Percentiles rank a stretch among this genome's conserved stretches.
Conservation (phyloP, 768 basidiomycete species). For the Termitomyces sp. region DNA sequence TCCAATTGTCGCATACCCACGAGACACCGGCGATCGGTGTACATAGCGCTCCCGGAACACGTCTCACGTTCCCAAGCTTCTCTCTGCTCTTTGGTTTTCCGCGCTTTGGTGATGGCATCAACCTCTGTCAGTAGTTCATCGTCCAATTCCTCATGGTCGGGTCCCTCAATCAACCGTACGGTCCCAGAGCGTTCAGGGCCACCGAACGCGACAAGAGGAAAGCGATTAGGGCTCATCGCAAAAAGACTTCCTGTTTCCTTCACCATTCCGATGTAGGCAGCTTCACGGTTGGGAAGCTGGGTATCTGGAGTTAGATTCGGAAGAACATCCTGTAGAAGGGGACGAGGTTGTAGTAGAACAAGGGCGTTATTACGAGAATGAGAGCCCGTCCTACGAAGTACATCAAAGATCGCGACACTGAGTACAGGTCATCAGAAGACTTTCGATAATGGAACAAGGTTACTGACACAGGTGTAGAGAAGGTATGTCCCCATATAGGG, state of each 20-base stretch:
- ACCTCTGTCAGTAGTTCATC: conserved; percentile 34
- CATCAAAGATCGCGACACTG: conserved; percentile 83
- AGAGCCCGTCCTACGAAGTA: conserved; percentile 38
- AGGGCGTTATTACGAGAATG: conserved; percentile 44
- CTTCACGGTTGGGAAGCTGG: conserved; percentile 42
- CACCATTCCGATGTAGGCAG: conserved; percentile 80
- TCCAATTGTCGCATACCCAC: conserved; percentile 57
- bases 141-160: conserved; percentile 7
- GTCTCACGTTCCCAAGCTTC: conserved; percentile 10
- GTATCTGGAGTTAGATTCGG: conserved; percentile 43
- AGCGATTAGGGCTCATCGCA: conserved; percentile 79
- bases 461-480: conserved; percentile 65
- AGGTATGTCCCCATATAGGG: conserved; percentile 54
- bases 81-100: conserved; percentile 26
- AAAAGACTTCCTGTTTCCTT: conserved; percentile 70
- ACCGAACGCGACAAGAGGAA: conserved; percentile 77
- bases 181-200: conserved; percentile 18
- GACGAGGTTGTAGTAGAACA: conserved; percentile 83
- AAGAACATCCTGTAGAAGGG: conserved; percentile 68
- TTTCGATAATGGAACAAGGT: neutral
- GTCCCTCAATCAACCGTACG: conserved; percentile 21
- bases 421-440: neutral
- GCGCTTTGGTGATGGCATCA: conserved; percentile 38
- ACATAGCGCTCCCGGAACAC: conserved; percentile 10
- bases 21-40: conserved; percentile 49